Base-by-base conservation (phyloP, 305 asterid genomes). In the Stenogyne calaminthoides region DNA sequence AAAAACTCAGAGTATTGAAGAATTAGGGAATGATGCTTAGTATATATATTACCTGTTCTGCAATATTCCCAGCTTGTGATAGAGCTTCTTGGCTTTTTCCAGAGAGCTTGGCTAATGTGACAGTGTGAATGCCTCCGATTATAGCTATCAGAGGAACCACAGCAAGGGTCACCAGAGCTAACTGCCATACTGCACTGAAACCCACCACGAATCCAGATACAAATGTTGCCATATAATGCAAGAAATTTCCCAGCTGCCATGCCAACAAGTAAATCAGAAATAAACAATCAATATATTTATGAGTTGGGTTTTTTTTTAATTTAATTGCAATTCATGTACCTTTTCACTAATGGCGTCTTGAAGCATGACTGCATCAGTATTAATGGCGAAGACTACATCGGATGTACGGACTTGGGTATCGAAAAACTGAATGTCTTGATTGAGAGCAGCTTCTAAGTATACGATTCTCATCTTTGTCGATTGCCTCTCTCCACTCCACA, bases 401-500 rank as follows among this genome's bases (percentile, higher is more conserved):
- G 98, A 93, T 66, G 98, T 93, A 16, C 98, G 81, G 40, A 91
- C 88, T 73, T 91, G 88, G 3, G 96, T 93, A 57, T 93, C 97
- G 61, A 93, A 93, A 67, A 75, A 93, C 52, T 88, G 88, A 73
- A 93, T 89, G 72, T 93, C 98, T 84, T 91, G 97, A 63, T 86
- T 87, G 56, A 93, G 75, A 69, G 91, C 97, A 58, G 98, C 87
- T 69, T 93, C 96, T 27, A 93, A 79, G 78, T 86, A 92, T 60
- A 85, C 84, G 76, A 91, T 91, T 80, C 98, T 86, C 97, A 93
- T 93, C 60, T 82, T 93, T 12, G 96, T 89, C 1, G 97, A 84
- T 71, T 93, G 97, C 36, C 96, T 90, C 81, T 93, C 97, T 54
- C 98, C 98, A 5, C 87, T 91, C 97, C 98, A 93, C 98, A 93